phyloP scores from a whole-genome alignment of 192 early-diverging fungal species.

The Linnemannia exigua region DNA sequence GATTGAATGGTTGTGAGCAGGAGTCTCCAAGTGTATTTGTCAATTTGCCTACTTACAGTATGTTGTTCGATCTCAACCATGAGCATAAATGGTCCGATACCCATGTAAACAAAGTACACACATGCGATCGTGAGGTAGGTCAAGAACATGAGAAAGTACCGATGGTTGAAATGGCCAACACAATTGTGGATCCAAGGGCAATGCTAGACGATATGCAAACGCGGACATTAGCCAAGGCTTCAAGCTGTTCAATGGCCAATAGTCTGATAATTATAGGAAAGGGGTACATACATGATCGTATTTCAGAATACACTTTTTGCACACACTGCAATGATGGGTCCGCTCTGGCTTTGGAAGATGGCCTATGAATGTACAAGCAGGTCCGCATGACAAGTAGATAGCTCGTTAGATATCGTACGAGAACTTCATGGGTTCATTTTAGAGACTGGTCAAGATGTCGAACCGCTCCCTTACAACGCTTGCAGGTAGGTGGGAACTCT shows the following conservation, averaged over 20 bases:
- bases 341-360: slow-evolving; percentile 84
- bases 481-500: slow-evolving; percentile 21
- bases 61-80: slow-evolving; percentile 44
- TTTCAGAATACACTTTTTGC: slow-evolving; percentile 77
- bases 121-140: slow-evolving; percentile 62
- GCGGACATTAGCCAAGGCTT: neutral
- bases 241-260: neutral
- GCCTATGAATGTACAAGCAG: slow-evolving; percentile 28
- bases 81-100: slow-evolving; percentile 59
- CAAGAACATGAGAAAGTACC: slow-evolving; percentile 81
- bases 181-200: slow-evolving; percentile 87
- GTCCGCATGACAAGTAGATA: neutral
- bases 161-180: slow-evolving; percentile 81
- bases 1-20: neutral
- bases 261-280: neutral
- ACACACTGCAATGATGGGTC: slow-evolving; percentile 82
- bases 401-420: neutral
- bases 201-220: slow-evolving; percentile 38
- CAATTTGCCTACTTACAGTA: neutral
- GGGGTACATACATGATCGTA: slow-evolving; percentile 71
- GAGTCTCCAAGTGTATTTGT: neutral
- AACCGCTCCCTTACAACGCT: slow-evolving; percentile 16
- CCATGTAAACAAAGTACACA: slow-evolving; percentile 57
- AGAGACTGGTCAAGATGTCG: neutral
- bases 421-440: neutral